phyloP scores from a whole-genome alignment of 768 basidiomycete species.

The Strobilomyces dryophilus region DNA sequence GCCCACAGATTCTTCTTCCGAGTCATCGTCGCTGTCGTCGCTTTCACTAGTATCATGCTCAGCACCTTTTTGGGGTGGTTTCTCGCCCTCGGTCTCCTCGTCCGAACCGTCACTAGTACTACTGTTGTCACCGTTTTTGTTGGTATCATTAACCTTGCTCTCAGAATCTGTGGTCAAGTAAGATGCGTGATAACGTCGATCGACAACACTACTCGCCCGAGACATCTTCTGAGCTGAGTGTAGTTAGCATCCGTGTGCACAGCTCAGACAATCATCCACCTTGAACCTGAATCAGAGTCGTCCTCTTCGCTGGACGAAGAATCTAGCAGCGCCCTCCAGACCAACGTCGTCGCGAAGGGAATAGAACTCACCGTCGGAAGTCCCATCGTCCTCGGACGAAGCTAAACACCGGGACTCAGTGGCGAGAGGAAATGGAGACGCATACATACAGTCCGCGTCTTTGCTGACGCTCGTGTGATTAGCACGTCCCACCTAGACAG shows the following conservation, averaged over 20 bases:
- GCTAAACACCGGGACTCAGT: slow-evolving; percentile 12
- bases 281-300: slow-evolving; percentile 26
- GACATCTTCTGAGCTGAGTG: slow-evolving; percentile 16
- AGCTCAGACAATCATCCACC: slow-evolving; percentile 10
- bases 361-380: slow-evolving; percentile 24
- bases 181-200: neutral
- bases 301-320: slow-evolving; percentile 21
- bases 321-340: slow-evolving; percentile 7
- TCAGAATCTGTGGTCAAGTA: slow-evolving; percentile 15
- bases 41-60: slow-evolving; percentile 17
- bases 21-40: slow-evolving; percentile 6
- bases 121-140: slow-evolving; percentile 8
- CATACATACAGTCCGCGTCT: slow-evolving; percentile 22
- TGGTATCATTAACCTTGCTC: slow-evolving; percentile 5
- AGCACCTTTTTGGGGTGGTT: slow-evolving; percentile 4
- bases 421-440: neutral
- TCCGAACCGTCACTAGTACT: neutral
- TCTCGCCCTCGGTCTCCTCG: neutral
- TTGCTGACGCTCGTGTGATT: slow-evolving; percentile 12
- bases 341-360: neutral
- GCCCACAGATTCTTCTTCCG: neutral
- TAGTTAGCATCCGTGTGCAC: slow-evolving; percentile 4
- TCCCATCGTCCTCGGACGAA: slow-evolving; percentile 22
- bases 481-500: neutral
- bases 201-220: slow-evolving; percentile 17